Base-by-base conservation (phyloP, 2,329 filamentous ascomycete genomes). In the Conoideocrella luteorostrata region DNA sequence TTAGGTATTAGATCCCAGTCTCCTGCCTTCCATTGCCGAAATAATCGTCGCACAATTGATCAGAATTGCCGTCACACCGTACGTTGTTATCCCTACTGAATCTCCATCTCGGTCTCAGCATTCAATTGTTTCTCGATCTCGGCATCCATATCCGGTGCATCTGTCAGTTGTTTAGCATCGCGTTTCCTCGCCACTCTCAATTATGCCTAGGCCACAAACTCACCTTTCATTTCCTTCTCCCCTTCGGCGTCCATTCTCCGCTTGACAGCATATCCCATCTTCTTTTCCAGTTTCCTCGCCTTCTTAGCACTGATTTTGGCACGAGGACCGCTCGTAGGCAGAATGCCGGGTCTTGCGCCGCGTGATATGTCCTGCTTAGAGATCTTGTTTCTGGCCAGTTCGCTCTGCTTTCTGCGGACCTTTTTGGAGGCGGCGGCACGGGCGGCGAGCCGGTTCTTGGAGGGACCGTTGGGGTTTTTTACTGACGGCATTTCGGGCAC, bases 381-480 rank as follows among this genome's bases (percentile, higher is more conserved):
- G 47, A 68, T 60, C 54, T 66, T 66, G 55, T 59, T 55, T 50
- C 63, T 63, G 46, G 58, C 61, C 37, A 59, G 56, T 42, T 62
- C 61, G 29, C 61, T 61, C 43, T 59, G 58, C 62, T 74, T 68
- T 55, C 68, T 67, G 46, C 62, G 59, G 38, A 61, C 55, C 50
- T 73, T 72, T 41, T 66, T 67, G 32, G 64, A 61, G 50, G 63
- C 70, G 42, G 70, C 64, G 17, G 68, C 65, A 47, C 67, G 65
- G 28, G 72, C 71, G 15, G 65, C 65, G 30, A 72, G 61, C 12
- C 74, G 70, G 67, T 77, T 77, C 55, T 71, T 71, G 42, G 73
- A 78, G 9, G 68, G 67, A 37, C 66, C 68, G 68, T 80, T 80
- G 56, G 75, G 76, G 64, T 78, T 80, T 51, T 74, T 73, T 53